Base-by-base conservation (phyloP, 2,329 filamentous ascomycete species). In the Colletotrichum liriopes region DNA sequence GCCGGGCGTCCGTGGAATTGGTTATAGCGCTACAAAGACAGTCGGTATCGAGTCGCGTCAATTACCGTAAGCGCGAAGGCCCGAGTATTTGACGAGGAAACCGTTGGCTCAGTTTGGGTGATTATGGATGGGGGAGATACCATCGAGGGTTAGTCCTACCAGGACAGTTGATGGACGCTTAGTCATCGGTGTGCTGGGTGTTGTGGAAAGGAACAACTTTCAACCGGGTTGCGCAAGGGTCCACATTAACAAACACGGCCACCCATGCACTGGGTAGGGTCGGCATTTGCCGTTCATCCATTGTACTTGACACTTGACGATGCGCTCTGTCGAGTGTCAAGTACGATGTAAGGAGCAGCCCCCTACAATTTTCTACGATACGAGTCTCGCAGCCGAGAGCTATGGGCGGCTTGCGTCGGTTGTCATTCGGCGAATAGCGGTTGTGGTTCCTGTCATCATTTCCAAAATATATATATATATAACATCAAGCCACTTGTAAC, bases 21-120 rank as follows among this genome's bases (percentile, higher is more conserved):
- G 4, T 16, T 45, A 16, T 3, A 2, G 11, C 45, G 2, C 26
- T 23, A 39, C 12, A 45, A 52, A 45, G 16, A 29, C 35, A 47
- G 20, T n/a, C 51, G 20, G 16, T 41, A 18, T 4, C 47, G 35
- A 63, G 29, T 69, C 69, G 69, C 69, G 69, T 54, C 32, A 11
- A 72, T 39, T 26, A 4, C n/a, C 37, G 11, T 45, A 60, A 64
- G 16, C 59, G 69, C 69, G 65, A 69, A 72, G 39, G 14, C 16
- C 67, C 64, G 56, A 67, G 32, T 43, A 12, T 32, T 37, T 9
- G 26, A 29, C 32, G n/a, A 37, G 20, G 14, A 56, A 39, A 39
- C 35, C 8, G 52, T 2, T 20, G 18, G 32, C 9, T 29, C 14
- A 32, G 7, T 37, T 29, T 20, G 45, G 7, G 6, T 37, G 14